These are phyloP conservation scores for Cordyceps fumosorosea DNA, from an alignment of 2,329 filamentous ascomycete genomes.

Conservation along the genomic window DNA sequence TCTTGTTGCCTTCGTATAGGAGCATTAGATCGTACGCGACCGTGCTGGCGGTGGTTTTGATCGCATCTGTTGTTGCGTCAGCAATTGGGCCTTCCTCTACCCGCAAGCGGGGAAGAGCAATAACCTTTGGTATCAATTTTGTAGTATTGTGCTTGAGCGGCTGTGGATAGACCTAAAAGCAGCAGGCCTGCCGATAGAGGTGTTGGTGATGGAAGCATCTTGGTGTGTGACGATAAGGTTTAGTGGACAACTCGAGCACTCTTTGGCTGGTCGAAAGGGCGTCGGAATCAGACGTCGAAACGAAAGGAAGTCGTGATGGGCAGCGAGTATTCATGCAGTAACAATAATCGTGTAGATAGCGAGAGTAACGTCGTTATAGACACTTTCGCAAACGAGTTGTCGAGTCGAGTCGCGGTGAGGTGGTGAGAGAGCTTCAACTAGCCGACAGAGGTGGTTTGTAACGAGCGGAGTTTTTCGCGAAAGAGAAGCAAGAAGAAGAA, in stretches of 20 bases:
- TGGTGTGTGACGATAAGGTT: neutral
- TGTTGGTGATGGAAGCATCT: neutral
- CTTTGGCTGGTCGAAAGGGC: neutral
- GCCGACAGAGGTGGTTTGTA: no score
- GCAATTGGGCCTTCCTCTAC: neutral
- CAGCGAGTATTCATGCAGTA: neutral
- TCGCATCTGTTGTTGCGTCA: conserved; percentile 26
- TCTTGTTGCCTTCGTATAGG: conserved; percentile 38
- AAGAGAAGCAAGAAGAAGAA: neutral
- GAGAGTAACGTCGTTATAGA: neutral
- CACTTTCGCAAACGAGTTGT: neutral
- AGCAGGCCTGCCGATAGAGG: neutral
- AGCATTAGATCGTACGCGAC: conserved; percentile 37
- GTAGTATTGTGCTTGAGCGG: conserved; percentile 9
- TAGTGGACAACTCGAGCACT: neutral
- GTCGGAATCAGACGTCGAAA: neutral
- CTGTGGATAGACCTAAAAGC: neutral
- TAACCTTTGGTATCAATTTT: conserved; percentile 13
- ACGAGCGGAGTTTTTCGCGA: neutral
- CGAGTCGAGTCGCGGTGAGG: no score
- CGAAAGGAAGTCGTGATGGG: neutral
- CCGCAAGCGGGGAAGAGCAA: neutral
- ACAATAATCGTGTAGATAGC: neutral
- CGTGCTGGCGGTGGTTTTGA: conserved; percentile 32
- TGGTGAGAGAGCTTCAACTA: no score